A percentile compares a stretch with the other conserved stretches of the same genome.
These are phyloP conservation scores for Suillus luteus DNA, from an alignment of 768 basidiomycete species.

Conservation along the genomic window DNA sequence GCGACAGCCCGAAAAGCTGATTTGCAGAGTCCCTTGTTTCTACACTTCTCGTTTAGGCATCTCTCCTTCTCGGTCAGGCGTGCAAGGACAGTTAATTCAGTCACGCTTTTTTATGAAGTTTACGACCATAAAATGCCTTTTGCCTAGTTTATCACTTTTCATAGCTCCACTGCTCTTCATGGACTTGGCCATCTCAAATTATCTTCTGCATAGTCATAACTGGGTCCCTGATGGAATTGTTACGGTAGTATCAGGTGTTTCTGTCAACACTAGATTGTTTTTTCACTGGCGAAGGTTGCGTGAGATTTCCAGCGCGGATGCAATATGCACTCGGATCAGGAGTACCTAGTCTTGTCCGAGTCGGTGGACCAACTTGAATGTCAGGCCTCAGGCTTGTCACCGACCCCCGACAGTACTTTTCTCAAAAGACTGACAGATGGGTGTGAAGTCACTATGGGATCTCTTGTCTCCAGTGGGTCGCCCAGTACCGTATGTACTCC, in stretches of 20 bases:
- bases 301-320: background rate
- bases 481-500: constrained; percentile 75
- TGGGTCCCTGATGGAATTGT: constrained; percentile 7
- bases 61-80: constrained; percentile 1
- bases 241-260: constrained; percentile 16
- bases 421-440: constrained; percentile 52
- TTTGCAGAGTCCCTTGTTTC: background rate
- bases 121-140: constrained; percentile 13
- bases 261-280: constrained; percentile 1
- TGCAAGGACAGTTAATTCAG: constrained; percentile 13
- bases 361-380: background rate
- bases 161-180: constrained; percentile 13
- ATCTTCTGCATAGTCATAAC: constrained; percentile 22
- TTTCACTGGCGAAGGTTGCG: background rate
- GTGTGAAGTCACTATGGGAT: constrained; percentile 96
- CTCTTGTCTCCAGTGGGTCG: constrained; percentile 91
- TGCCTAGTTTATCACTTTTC: constrained; percentile 20
- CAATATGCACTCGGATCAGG: background rate
- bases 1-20: constrained; percentile 32
- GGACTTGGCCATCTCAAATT: constrained; percentile 24
- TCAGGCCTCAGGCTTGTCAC: background rate
- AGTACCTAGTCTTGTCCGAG: background rate
- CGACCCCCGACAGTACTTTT: background rate
- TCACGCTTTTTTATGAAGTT: constrained; percentile 11
- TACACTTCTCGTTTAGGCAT: background rate